These are phyloP conservation scores for Clarireedia homoeocarpa DNA, from an alignment of 2,329 filamentous ascomycete genomes.

Conservation along the genomic window DNA sequence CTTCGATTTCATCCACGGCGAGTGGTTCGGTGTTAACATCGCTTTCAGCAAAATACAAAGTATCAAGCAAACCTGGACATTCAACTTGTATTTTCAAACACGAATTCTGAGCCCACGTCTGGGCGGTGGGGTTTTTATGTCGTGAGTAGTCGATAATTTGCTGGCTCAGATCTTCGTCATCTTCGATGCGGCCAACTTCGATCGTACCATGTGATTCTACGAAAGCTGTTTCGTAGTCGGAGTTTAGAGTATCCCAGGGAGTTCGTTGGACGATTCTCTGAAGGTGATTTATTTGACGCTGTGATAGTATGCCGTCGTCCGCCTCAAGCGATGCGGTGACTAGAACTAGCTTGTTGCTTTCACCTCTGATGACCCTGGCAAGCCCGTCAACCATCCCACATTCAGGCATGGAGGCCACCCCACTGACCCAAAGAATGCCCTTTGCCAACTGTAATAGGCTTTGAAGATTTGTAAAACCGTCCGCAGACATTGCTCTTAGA, in stretches of 20 bases:
- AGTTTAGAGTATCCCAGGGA: neutral
- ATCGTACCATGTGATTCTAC: neutral
- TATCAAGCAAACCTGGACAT: slow-evolving; percentile 21
- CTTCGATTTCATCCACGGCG: slow-evolving; percentile 20
- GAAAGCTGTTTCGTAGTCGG: neutral
- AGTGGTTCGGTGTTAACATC: slow-evolving; percentile 7
- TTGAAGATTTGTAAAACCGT: neutral
- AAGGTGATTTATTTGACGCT: neutral
- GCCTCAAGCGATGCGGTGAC: neutral
- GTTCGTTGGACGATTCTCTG: neutral
- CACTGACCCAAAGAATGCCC: neutral
- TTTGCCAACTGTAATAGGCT: neutral
- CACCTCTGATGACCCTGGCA: neutral
- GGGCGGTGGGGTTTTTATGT: neutral
- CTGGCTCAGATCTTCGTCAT: neutral
- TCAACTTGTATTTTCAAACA: slow-evolving; percentile 19
- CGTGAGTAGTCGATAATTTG: neutral
- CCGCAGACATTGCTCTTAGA: neutral
- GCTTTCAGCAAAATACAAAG: slow-evolving; percentile 21
- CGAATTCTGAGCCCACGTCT: slow-evolving; percentile 1
- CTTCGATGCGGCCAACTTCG: neutral
- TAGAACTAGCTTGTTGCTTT: neutral
- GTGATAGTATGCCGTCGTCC: neutral
- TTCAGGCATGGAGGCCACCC: neutral
- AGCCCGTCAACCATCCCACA: neutral